Evolutionary conservation across 148 eudicot species (phyloP), one percentile per base, ranked within the genome.

Genomic region (Agrostemma githago): DNA sequence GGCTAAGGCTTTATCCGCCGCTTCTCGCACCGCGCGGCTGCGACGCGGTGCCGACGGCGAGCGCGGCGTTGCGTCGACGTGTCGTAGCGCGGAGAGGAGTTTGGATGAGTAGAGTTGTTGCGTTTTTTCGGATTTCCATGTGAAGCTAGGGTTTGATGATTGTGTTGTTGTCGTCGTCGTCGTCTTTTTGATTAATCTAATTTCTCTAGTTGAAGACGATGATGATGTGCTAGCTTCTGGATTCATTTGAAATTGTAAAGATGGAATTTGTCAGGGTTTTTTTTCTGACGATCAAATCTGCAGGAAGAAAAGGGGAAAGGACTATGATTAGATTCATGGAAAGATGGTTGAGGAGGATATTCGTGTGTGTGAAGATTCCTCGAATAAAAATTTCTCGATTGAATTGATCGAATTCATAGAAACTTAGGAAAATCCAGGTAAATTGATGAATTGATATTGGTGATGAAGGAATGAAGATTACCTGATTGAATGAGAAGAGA

Each of bases 61-160:
- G 16, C 84, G 16, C 14, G 89, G 65, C 1, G 79, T 60, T 51
- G 78, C 72, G 8, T 81, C 85, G 51, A 94, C 91, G n/a, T 87
- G 87, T 19, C 86, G 90, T 40, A 94, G 91, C 19, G 96, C 97
- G 59, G 82, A 84, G 19, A 91, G 80, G 53, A 94, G 89, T 12
- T 88, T 91, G 0, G 98, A 78, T 0, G 95, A 88, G 89, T 89
- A 94, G 5, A 85, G 44, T 79, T 87, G 87, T 64, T 91, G 90
- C 40, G 93, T 91, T 11, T 84, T 72, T 20, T 94, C 93, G 8
- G 97, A 89, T 69, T 88, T 91, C 98, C 98, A 94, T 71, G 83
- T 61, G 75, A 75, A 42, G 26, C 40, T 61, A 42, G 76, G 70
- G 77, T 48, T 74, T 61, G 71, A 11, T 66, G 71, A 9, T 70